Conservation (phyloP, 2,329 filamentous ascomycete species). For the Fusarium secorum region DNA sequence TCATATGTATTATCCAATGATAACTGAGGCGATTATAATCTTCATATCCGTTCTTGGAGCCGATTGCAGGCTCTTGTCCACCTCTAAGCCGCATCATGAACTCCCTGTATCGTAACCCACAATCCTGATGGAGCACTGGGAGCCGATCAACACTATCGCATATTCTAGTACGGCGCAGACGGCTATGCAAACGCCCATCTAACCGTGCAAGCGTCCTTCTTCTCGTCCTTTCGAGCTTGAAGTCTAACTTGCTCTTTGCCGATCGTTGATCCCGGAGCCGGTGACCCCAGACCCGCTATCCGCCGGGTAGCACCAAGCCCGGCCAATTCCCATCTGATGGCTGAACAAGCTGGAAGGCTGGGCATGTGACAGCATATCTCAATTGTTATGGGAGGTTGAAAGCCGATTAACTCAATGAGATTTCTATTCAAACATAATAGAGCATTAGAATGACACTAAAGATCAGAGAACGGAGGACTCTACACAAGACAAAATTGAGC, state of each 20-base stretch:
- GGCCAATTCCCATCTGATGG: conserved; percentile 14
- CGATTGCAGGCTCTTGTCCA: not conserved
- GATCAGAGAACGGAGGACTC: not conserved
- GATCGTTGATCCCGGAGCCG: conserved; percentile 15
- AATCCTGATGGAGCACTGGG: not conserved
- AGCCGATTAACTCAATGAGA: not conserved
- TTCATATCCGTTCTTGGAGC: conserved; percentile 10
- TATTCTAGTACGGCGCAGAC: not conserved
- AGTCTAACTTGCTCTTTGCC: not conserved
- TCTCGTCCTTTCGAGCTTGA: not conserved
- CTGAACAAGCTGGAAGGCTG: conserved; percentile 9
- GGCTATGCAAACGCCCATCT: not conserved
- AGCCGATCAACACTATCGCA: not conserved
- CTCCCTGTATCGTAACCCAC: not conserved
- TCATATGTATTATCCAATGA: conserved; percentile 30
- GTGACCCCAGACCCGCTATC: conserved; percentile 18
- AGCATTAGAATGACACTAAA: not conserved
- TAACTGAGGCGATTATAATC: conserved; percentile 27
- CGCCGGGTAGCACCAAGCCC: conserved; percentile 22
- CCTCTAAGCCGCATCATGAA: conserved; percentile 27
- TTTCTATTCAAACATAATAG: not conserved
- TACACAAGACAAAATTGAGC: not conserved
- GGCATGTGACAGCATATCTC: not conserved
- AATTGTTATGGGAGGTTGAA: not conserved
- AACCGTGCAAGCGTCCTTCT: not conserved